These are phyloP conservation scores for Diaporthe vexans DNA, from an alignment of 2,329 filamentous ascomycete genomes.

Conservation along the genomic window DNA sequence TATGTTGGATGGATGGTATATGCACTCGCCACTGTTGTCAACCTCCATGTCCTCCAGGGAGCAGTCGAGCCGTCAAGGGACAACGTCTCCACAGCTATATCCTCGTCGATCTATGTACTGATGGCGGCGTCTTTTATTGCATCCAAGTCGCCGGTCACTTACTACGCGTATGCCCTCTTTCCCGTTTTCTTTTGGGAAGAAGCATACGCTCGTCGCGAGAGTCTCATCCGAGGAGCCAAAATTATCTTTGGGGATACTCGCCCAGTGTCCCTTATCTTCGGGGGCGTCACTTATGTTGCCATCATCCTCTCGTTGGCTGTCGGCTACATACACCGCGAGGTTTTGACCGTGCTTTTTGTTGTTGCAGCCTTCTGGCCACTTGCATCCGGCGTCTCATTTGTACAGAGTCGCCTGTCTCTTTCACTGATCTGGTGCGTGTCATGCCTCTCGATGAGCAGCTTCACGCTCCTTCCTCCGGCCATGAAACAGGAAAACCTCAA, in stretches of 20 bases:
- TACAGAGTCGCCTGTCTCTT: conserved; percentile 75
- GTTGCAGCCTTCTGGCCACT: conserved; percentile 84
- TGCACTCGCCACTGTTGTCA: conserved; percentile 88
- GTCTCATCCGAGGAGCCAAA: conserved; percentile 75
- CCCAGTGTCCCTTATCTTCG: conserved; percentile 65
- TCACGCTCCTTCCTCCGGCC: conserved; percentile 84
- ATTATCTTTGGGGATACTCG: conserved; percentile 76
- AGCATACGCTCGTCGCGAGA: conserved; percentile 82
- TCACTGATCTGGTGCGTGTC: conserved; percentile 80
- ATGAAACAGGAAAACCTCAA: conserved; percentile 84
- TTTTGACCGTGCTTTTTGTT: conserved; percentile 86
- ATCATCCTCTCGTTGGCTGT: conserved; percentile 87
- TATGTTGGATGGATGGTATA: conserved; percentile 98
- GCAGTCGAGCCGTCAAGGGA: conserved; percentile 75
- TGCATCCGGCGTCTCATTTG: conserved; percentile 79
- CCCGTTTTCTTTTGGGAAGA: conserved; percentile 98
- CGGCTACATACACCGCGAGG: conserved; percentile 91
- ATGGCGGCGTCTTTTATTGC: conserved; percentile 85
- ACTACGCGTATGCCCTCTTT: conserved; percentile 94
- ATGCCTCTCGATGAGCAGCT: conserved; percentile 87
- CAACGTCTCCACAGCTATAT: conserved; percentile 70
- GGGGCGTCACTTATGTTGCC: conserved; percentile 76
- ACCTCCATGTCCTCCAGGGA: conserved; percentile 86
- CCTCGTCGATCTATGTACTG: conserved; percentile 80
- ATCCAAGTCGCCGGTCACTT: conserved; percentile 84